Evolutionary conservation across 495 filamentous ascomycete genomes (phyloP).

Genomic region (Hypoxylon perforatum): DNA sequence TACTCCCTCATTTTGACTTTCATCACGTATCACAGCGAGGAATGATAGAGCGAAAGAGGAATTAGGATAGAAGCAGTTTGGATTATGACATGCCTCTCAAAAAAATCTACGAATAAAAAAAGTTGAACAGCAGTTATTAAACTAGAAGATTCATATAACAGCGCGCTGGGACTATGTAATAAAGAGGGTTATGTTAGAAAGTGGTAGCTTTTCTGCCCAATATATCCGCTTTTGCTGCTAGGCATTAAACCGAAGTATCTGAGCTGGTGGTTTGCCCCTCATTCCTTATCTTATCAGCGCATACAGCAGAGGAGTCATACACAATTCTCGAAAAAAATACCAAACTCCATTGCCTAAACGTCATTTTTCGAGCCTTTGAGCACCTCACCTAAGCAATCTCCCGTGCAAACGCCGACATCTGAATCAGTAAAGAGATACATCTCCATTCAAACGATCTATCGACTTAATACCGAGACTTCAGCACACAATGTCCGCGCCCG

Average conservation of each 20-base stretch:
- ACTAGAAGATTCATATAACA: no score
- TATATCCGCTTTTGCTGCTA: neutral
- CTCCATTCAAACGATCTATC: neutral
- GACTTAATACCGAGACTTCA: neutral
- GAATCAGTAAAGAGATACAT: neutral
- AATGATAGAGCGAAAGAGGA: no score
- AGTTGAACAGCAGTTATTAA: no score
- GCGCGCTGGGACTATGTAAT: no score
- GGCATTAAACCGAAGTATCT: neutral
- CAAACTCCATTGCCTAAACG: constrained; percentile 32
- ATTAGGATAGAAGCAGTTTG: no score
- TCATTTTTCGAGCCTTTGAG: constrained; percentile 23
- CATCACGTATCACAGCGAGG: no score
- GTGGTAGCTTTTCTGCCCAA: neutral
- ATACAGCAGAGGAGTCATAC: constrained; percentile 37
- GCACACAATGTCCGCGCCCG: constrained; percentile 37
- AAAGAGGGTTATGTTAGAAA: neutral
- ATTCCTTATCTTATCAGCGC: constrained; percentile 41
- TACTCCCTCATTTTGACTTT: no score
- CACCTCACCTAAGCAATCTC: neutral
- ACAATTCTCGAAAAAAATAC: constrained; percentile 42
- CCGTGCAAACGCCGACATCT: neutral
- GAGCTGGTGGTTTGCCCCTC: constrained; percentile 33
- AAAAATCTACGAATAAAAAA: no score
- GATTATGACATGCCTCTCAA: no score